Conservation (phyloP, 768 basidiomycete genomes). For the Russula sp. region DNA sequence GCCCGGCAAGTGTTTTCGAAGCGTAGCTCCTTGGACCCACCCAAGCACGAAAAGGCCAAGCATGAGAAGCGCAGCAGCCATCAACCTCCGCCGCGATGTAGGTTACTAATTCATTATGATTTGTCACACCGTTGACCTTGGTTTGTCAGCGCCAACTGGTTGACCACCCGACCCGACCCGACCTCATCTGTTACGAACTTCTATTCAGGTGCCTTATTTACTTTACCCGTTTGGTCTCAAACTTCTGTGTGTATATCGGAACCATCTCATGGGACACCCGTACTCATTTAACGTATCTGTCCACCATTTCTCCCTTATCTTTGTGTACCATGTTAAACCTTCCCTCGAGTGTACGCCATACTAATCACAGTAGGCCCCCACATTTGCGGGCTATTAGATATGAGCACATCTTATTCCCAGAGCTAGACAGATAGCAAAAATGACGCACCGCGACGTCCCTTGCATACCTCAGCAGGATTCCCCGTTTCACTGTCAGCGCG, state of each 20-base stretch:
- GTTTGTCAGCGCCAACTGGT: conserved; percentile 4
- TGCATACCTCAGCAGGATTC: conserved; percentile 73
- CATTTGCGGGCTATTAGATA: conserved; percentile 58
- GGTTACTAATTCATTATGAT: background rate
- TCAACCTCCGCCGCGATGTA: background rate
- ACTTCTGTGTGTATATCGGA: background rate
- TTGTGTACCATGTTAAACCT: background rate
- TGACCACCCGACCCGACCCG: background rate
- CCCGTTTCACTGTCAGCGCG: conserved; percentile 60
- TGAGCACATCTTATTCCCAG: conserved; percentile 4
- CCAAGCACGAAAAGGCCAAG: conserved; percentile 10
- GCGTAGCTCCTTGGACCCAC: conserved; percentile 8
- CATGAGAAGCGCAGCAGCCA: conserved; percentile 1
- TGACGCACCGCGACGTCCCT: conserved; percentile 71
- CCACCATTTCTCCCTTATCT: background rate
- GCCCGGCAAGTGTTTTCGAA: conserved; percentile 13
- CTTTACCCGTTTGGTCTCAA: background rate
- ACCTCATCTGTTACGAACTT: background rate
- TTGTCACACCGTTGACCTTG: background rate
- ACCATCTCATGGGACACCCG: background rate
- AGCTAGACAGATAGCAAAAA: background rate
- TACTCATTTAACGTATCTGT: background rate
- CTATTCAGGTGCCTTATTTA: background rate
- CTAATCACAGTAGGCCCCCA: conserved; percentile 78
- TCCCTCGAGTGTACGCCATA: background rate